A percentile compares a stretch with the other conserved stretches of the same genome.
These are phyloP conservation scores for Fusarium poae DNA, from an alignment of 2,329 filamentous ascomycete genomes.

Conservation along the genomic window DNA sequence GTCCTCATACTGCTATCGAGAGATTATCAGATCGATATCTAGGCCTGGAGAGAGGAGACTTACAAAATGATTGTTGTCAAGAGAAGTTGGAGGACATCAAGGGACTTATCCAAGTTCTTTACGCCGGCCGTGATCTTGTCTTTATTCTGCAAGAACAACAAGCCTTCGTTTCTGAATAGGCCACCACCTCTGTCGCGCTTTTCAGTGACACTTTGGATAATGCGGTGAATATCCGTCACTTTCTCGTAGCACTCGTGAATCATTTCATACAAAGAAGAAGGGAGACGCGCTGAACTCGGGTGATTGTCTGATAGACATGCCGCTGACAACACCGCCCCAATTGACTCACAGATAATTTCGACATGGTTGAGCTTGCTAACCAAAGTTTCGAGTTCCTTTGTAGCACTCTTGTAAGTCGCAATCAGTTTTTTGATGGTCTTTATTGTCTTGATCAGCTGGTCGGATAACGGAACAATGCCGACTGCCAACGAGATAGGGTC, in stretches of 20 bases:
- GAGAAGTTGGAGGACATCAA: not conserved
- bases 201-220: not conserved
- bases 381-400: conserved; percentile 3
- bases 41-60: not conserved
- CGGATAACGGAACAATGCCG: conserved; percentile 11
- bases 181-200: not conserved
- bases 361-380: conserved; percentile 1
- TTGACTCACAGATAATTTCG: conserved; percentile 1
- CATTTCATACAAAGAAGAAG: not conserved
- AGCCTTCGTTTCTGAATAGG: not conserved
- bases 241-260: conserved; percentile 10
- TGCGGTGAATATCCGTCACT: not conserved
- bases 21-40: rapidly evolving
- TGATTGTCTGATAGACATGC: not conserved
- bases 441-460: conserved; percentile 4
- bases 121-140: not conserved
- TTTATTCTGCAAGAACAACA: conserved; percentile 16
- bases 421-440: conserved; percentile 14
- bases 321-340: not conserved
- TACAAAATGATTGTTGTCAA: not conserved
- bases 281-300: not conserved
- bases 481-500: not conserved
- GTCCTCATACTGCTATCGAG: not conserved
- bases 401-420: conserved; percentile 18
- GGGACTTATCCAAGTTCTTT: conserved; percentile 3